Percentiles rank a stretch among this genome's conserved stretches.
Conservation (phyloP, 352 stramenopile species). For the Phytophthora pinifolia region DNA sequence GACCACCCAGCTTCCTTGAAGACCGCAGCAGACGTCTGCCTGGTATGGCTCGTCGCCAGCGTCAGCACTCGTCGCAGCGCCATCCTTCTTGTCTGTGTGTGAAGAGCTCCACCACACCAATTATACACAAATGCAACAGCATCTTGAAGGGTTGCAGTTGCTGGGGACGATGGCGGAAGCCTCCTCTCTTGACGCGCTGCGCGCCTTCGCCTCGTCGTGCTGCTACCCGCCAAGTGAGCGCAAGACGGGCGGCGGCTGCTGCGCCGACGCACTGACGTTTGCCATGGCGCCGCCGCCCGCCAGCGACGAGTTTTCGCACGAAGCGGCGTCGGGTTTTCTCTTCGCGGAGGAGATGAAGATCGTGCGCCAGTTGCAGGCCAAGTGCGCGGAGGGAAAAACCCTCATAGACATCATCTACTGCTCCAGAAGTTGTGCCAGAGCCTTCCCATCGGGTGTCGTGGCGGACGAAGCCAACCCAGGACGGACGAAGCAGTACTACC, state of each 20-base stretch:
- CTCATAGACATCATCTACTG: slow-evolving; percentile 61
- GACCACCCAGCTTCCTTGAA: not conserved
- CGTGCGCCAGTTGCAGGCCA: slow-evolving; percentile 47
- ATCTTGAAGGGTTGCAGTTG: slow-evolving; percentile 21
- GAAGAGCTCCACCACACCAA: not conserved
- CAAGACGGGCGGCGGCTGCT: slow-evolving; percentile 19
- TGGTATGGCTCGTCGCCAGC: slow-evolving; percentile 1
- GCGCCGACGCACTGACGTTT: slow-evolving; percentile 27
- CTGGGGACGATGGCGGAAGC: slow-evolving; percentile 11
- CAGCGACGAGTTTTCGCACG: slow-evolving; percentile 48
- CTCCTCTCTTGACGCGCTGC: slow-evolving; percentile 30
- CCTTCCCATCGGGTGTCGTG: slow-evolving; percentile 36
- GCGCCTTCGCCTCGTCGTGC: slow-evolving; percentile 28
- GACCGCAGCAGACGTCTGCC: not conserved
- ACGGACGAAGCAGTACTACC: slow-evolving; percentile 45
- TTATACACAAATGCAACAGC: slow-evolving; percentile 1
- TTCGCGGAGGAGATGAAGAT: slow-evolving; percentile 72
- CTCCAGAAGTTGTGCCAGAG: slow-evolving; percentile 53
- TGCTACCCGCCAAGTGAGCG: slow-evolving; percentile 15
- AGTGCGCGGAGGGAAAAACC: slow-evolving; percentile 29
- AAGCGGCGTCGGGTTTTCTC: slow-evolving; percentile 41
- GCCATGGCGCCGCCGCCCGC: slow-evolving; percentile 24
- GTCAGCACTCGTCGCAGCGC: slow-evolving; percentile 20
- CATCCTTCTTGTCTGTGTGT: slow-evolving; percentile 16
- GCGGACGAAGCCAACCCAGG: slow-evolving; percentile 23